Evolutionary conservation across 257 asterid species (phyloP), one percentile per base, ranked within the genome.

Genomic region (Solanum tacnaense): DNA sequence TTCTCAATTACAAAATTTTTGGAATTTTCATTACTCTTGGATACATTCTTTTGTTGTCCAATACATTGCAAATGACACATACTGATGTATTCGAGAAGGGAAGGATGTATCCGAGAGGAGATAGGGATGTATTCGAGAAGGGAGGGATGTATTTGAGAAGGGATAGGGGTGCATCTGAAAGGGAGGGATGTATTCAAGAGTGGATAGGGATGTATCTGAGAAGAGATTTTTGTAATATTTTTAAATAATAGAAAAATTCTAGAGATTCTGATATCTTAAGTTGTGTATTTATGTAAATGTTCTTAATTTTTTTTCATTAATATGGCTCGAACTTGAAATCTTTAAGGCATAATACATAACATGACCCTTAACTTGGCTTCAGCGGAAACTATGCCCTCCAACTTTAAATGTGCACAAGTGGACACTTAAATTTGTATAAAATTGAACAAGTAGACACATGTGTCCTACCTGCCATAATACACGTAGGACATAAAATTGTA

Each of bases 1-100:
- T 56, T 0, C 2, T 56, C 10, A 7, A 20, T 18, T 20, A 20
- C 5, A 56, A 18, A 0, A 0, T 3, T 20, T 56, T 20, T 3
- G 5, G 1, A 56, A 1, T 20, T 6, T 56, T 20, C 10, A 20
- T 56, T 20, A 1, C 10, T 20, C 10, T 56, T 20, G 11, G 65
- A 56, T 56, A 56, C 2, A 56, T 20, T 56, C 1, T 20, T 18
- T 56, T 56, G 11, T 56, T 56, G 25, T 20, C 2, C 65, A 20
- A 56, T 7, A 18, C 25, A 56, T 7, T 56, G 25, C 25, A 56
- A 18, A 56, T 3, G 65, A 56, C 25, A 56, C 25, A 7, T 56
- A 18, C 9, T 56, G 4, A 20, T 49, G 58, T 49, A 49, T 49
- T 15, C 7, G 7, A 49, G 21, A 56, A 3, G 2, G n/a, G 5